A percentile compares a stretch with the other conserved stretches of the same genome.
These are phyloP conservation scores for Gaertneriomyces sp. DNA, from an alignment of 192 early-diverging fungal species.

Conservation along the genomic window DNA sequence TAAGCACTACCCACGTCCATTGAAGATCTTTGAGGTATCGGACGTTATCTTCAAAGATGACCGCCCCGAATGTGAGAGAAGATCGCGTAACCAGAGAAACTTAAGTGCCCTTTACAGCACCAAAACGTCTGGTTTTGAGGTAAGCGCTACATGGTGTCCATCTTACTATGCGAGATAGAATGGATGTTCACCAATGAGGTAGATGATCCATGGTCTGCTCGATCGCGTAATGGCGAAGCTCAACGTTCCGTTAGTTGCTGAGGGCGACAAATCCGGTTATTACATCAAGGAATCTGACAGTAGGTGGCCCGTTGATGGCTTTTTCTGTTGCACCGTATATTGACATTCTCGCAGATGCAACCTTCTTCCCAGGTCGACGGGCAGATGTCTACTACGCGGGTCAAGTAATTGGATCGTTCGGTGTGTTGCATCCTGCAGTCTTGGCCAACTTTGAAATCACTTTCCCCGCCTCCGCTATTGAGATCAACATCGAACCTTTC, in stretches of 20 bases:
- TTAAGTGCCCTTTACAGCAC: slow-evolving; percentile 80
- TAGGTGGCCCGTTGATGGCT: slow-evolving; percentile 27
- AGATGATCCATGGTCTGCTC: slow-evolving; percentile 86
- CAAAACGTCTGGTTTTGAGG: slow-evolving; percentile 81
- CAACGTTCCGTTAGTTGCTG: slow-evolving; percentile 46
- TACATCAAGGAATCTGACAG: slow-evolving; percentile 74
- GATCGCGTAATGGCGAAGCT: slow-evolving; percentile 87
- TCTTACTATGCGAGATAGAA: neutral
- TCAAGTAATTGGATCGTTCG: slow-evolving; percentile 73
- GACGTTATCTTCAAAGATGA: slow-evolving; percentile 92
- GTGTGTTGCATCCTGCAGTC: slow-evolving; percentile 90
- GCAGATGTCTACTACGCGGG: slow-evolving; percentile 78
- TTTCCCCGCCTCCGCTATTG: slow-evolving; percentile 83
- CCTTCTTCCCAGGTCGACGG: slow-evolving; percentile 86
- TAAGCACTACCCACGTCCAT: slow-evolving; percentile 76
- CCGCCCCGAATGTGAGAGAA: slow-evolving; percentile 55
- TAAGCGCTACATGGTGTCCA: slow-evolving; percentile 19
- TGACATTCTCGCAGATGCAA: slow-evolving; percentile 52
- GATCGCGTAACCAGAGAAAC: slow-evolving; percentile 85
- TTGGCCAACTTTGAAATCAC: slow-evolving; percentile 77
- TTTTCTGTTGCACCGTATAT: neutral
- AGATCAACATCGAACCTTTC: slow-evolving; percentile 95
- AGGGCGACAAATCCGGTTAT: slow-evolving; percentile 61
- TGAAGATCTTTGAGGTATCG: slow-evolving; percentile 95
- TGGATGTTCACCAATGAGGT: slow-evolving; percentile 7